These are phyloP conservation scores for Diaporthe sp. DNA, from an alignment of 2,329 filamentous ascomycete species.

Conservation along the genomic window DNA sequence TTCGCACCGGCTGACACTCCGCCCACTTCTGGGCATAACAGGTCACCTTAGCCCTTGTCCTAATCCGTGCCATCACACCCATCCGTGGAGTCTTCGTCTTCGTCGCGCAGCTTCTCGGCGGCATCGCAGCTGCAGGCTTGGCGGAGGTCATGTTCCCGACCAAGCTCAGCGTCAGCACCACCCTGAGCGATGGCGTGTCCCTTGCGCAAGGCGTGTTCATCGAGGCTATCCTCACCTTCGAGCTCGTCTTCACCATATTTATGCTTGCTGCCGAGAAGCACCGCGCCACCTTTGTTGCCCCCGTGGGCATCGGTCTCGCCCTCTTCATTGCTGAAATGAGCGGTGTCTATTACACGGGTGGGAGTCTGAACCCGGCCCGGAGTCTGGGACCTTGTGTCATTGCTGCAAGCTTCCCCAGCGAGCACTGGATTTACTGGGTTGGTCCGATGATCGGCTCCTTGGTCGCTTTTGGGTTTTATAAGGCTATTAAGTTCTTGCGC, in stretches of 20 bases:
- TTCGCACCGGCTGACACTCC: background rate
- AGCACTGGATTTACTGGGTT: slow-evolving; percentile 70
- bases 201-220: slow-evolving; percentile 73
- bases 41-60: slow-evolving; percentile 69
- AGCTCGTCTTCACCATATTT: slow-evolving; percentile 75
- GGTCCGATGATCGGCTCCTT: slow-evolving; percentile 64
- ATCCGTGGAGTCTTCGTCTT: slow-evolving; percentile 66
- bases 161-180: slow-evolving; percentile 63
- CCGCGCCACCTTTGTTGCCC: slow-evolving; percentile 78
- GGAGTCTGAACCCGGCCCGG: slow-evolving; percentile 64
- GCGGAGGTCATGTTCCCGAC: slow-evolving; percentile 70
- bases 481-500: slow-evolving; percentile 63
- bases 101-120: slow-evolving; percentile 69
- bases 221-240: slow-evolving; percentile 75
- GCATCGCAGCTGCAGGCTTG: slow-evolving; percentile 71
- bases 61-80: slow-evolving; percentile 68
- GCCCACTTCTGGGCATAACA: background rate
- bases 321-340: slow-evolving; percentile 72
- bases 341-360: slow-evolving; percentile 62
- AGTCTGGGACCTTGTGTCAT: slow-evolving; percentile 64
- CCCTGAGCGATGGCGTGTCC: slow-evolving; percentile 65
- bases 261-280: slow-evolving; percentile 83
- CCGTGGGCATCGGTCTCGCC: slow-evolving; percentile 78
- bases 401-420: slow-evolving; percentile 55
- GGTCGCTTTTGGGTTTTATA: slow-evolving; percentile 64